Conservation (phyloP, 202 grass and related monocot genomes). For the Panicum virgatum region DNA sequence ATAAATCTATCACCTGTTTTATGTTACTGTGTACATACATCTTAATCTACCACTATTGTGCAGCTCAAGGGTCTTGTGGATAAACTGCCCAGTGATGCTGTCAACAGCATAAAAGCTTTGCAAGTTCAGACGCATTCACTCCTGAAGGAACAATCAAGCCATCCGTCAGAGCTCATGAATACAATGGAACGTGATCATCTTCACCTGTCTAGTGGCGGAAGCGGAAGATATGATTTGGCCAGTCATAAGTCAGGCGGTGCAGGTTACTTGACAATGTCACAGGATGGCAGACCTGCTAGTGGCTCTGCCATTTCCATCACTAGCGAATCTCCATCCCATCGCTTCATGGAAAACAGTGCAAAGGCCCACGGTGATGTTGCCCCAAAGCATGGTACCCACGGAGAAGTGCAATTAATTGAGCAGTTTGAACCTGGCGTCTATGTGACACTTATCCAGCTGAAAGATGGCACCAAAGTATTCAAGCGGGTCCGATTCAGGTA, state of each 20-base stretch:
- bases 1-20: neutral
- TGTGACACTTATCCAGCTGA: slow-evolving; percentile 58
- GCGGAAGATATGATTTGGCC: slow-evolving; percentile 4
- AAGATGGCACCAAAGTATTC: slow-evolving; percentile 61
- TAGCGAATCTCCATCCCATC: slow-evolving; percentile 36
- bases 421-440: slow-evolving; percentile 95
- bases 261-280: slow-evolving; percentile 31
- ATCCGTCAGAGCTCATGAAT: slow-evolving; percentile 31
- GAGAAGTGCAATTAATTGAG: slow-evolving; percentile 66
- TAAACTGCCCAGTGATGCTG: slow-evolving; percentile 56
- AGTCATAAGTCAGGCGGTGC: slow-evolving; percentile 37
- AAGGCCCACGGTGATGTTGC: slow-evolving; percentile 42
- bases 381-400: slow-evolving; percentile 36
- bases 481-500: slow-evolving; percentile 71
- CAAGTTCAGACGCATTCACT: slow-evolving; percentile 50
- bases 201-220: slow-evolving; percentile 40
- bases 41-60: slow-evolving; percentile 22
- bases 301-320: slow-evolving; percentile 23
- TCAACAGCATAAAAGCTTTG: slow-evolving; percentile 48
- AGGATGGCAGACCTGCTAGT: slow-evolving; percentile 30
- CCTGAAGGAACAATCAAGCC: slow-evolving; percentile 42
- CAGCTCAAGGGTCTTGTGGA: slow-evolving; percentile 60
- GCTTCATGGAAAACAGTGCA: slow-evolving; percentile 24
- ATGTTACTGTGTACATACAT: neutral
- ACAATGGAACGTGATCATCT: slow-evolving; percentile 49